Base-by-base conservation (phyloP, 169 alveolate species). In the Plasmodium inui region DNA sequence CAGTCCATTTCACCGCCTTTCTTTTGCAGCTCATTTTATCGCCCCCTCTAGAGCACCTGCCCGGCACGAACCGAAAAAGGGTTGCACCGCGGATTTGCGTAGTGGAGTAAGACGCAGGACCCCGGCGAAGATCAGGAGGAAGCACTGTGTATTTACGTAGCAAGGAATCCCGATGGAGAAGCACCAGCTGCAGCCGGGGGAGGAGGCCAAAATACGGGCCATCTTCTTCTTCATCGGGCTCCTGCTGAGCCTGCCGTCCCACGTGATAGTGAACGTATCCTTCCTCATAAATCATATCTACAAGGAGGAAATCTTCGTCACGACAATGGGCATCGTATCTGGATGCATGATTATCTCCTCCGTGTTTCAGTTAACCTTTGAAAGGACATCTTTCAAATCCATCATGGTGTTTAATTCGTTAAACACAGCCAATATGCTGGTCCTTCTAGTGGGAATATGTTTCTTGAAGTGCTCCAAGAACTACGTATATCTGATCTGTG, bases 291-390 rank as follows among this genome's bases (percentile, higher is more conserved):
- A 88, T 17, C 44, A 46, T 7, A 78, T 88, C 46, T 88, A 88
- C 34, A 32, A 78, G 1, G 93, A 78, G 82, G 83, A 78, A 41
- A 76, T 88, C 10, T 76, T 53, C 22, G 83, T 88, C 6, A 88
- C 53, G 4, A 26, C 78, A 2, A 76, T 88, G 88, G 93, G 93
- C 17, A 72, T 88, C 46, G 8, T 78, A 10, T 74, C 89, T 14
- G 93, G 86, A 6, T 78, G 80, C 46, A 88, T 88, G 93, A 78
- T 78, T 12, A 55, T 78, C 17, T 76, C 93, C 14, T 88, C 93
- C 1, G 26, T 61, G 8, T 76, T 88, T 57, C 93, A 88, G 22
- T 37, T 88, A 8, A 55, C 82, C 6, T 57, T 88, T 32, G 89
- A 88, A 88, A 44, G 22, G 44, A 88, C 93, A 1, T 88, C 93